phyloP scores from a whole-genome alignment of 73 alveolate genomes.

The Paramecium sonneborni region DNA sequence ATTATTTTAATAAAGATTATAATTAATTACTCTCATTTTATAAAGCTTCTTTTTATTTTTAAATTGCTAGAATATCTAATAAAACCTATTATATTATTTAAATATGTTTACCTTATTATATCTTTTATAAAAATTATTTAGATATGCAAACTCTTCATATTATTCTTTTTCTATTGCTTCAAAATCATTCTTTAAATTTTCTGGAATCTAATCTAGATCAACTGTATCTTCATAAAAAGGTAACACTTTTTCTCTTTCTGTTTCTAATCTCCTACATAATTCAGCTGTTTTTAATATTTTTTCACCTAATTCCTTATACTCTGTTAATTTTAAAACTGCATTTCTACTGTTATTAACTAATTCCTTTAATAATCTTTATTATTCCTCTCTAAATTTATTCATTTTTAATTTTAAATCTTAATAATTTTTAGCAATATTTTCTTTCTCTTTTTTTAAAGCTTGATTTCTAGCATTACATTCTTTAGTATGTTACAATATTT shows the following conservation, averaged over 20 bases:
- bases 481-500: conserved; percentile 87
- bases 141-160: conserved; percentile 90
- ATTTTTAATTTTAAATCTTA: conserved; percentile 93
- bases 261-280: conserved; percentile 95
- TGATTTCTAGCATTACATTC: conserved; percentile 97
- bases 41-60: conserved; percentile 93
- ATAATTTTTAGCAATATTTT: conserved; percentile 88
- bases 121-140: conserved; percentile 96
- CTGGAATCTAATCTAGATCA: conserved; percentile 84
- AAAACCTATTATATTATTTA: conserved; percentile 69
- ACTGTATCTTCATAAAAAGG: conserved; percentile 95
- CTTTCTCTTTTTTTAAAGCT: conserved; percentile 90
- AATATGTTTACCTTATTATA: conserved; percentile 78
- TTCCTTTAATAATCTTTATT: conserved; percentile 91
- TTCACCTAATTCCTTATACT: conserved; percentile 91
- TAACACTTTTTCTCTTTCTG: conserved; percentile 96
- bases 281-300: conserved; percentile 96
- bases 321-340: conserved; percentile 91
- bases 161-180: conserved; percentile 88
- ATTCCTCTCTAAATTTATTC: conserved; percentile 95
- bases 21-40: conserved; percentile 94
- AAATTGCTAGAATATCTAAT: conserved; percentile 95
- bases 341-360: conserved; percentile 91
- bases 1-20: conserved; percentile 92
- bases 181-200: conserved; percentile 82